Evolutionary conservation across 2,329 filamentous ascomycete genomes (phyloP), one percentile per base, ranked within the genome.

Genomic region (Phaeosphaeria sp.): DNA sequence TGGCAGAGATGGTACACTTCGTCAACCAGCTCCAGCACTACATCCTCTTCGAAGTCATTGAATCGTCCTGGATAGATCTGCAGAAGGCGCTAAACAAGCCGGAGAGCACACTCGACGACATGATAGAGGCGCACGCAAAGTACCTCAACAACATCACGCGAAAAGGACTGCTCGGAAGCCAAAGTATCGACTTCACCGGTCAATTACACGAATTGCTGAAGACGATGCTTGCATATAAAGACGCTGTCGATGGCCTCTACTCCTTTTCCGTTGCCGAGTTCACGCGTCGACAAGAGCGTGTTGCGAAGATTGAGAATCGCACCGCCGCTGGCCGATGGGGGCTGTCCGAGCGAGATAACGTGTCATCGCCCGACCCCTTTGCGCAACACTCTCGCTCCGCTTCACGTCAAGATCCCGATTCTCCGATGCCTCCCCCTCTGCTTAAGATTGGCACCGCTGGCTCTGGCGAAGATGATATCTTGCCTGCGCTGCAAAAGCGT

Each of bases 1-100:
- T 98, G 39, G 93, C 94, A 13, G 96, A 99, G 78, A 99, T 99
- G 95, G 92, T 98, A 17, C 96, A 99, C 76, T 98, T 99, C 73
- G 89, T 98, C 71, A 92, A 92, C 63, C 95, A 99, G 78, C 84
- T 99, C 15, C 95, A 99, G 77, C 97, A 98, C 80, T 99, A 99
- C 77, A 97, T 99, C 66, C 84, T 99, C 9, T 99, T 98, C 72
- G 95, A 99, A 77, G 95, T 99, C 66, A 98, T 99, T 67, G 95
- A 99, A 77, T 90, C 91, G 36, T 95, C 92, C 49, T 99, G 95
- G 96, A 91, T 91, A 60, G 90, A 94, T 72, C 85, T 99, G 2
- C 91, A 97, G 76, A 86, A 87, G 25, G 90, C 91, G 30, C 89
- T 98, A 60, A 87, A 86, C 54, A 92, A 91, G 74, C 92, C 94